Evolutionary conservation across 2,329 filamentous ascomycete species (phyloP).

Genomic region (Fusarium sambucinum): DNA sequence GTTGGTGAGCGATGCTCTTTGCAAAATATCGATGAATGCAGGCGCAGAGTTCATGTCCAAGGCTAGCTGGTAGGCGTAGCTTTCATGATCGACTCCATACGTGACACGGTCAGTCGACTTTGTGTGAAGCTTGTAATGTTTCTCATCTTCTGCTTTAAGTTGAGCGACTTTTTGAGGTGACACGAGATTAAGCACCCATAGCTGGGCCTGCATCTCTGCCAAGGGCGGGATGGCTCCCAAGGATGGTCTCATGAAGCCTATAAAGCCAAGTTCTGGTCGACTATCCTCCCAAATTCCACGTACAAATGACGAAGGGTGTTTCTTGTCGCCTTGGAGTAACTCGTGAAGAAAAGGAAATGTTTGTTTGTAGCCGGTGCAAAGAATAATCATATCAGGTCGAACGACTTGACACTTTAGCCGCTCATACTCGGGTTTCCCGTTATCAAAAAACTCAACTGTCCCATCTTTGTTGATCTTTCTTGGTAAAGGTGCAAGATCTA

Average conservation of each 20-base stretch:
- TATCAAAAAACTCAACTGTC: background rate
- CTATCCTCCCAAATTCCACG: background rate
- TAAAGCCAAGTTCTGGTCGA: background rate
- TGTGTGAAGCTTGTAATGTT: background rate
- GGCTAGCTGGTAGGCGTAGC: background rate
- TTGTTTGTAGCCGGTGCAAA: conserved; percentile 4
- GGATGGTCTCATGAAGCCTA: background rate
- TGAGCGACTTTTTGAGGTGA: background rate
- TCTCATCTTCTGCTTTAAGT: background rate
- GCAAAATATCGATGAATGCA: background rate
- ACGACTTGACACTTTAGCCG: background rate
- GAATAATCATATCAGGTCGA: background rate
- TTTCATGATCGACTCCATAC: background rate
- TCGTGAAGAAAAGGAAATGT: background rate
- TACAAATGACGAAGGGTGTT: background rate
- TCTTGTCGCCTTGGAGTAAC: background rate
- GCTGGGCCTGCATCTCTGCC: background rate
- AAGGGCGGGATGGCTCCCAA: background rate
- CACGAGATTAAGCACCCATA: background rate
- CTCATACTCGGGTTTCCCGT: background rate
- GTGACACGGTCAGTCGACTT: background rate
- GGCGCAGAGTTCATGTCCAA: background rate
- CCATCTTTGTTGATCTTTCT: background rate
- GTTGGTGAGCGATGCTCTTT: rapidly evolving
- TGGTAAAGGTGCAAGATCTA: background rate